Evolutionary conservation across 768 basidiomycete species (phyloP), one percentile per base, ranked within the genome.

Genomic region (Plicaturopsis crispa): DNA sequence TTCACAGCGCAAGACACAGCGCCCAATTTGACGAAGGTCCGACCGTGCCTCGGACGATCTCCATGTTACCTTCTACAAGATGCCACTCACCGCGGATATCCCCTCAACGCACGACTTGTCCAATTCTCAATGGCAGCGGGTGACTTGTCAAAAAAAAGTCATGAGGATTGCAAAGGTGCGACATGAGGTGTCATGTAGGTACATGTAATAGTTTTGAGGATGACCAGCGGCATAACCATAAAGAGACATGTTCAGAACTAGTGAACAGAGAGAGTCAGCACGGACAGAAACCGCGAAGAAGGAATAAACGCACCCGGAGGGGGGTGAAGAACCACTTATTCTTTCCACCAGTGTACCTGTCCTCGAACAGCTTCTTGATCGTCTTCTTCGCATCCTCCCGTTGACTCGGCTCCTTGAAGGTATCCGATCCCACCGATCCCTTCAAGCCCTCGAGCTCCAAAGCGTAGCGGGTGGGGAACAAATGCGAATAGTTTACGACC

Each of bases 401-500:
- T 62, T 94, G 88, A 52, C 91, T 75, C 38, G 88, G 86, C 73
- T 99, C 93, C 72, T 94, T 93, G 83, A 98, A 97, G 44, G 92
- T 94, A 40, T 98, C 94, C 34, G 72, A 57, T 18, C 75, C 67
- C 38, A 96, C 82, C 35, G 75, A 65, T 39, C 87, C 87, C 75
- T 98, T 99, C 56, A 99, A 69, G 37, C 79, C 76, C 65, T 99
- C 96, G 57, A 98, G 73, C 62, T 99, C 96, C 54, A 99, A 78
- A 46, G 89, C 85, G 67, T 98, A 99, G 64, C 96, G 94, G 45
- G 96, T 98, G 31, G 96, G 96, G 83, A 98, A 94, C 47, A 99
- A 75, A 68, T 99, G 96, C 42, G 91, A 89, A 75, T 98, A 98
- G 80, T 99, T 99, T 65, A 98, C 65, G 42, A 82, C 72, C 92